These are phyloP conservation scores for Aquilaria malaccensis DNA, from an alignment of 345 rosid genomes.

Conservation along the genomic window DNA sequence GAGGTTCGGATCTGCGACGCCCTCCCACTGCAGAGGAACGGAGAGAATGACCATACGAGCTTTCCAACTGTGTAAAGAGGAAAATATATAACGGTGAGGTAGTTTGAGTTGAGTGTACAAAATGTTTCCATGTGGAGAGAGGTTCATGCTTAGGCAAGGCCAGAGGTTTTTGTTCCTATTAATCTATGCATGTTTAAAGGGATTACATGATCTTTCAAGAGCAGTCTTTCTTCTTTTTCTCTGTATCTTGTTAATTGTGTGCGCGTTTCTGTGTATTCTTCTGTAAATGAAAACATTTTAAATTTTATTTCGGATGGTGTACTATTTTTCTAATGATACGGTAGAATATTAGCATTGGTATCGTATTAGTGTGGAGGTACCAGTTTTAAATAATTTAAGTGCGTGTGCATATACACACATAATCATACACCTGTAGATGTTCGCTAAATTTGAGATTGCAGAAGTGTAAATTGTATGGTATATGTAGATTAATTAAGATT, in stretches of 20 bases:
- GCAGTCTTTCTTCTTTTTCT: constrained; percentile 17
- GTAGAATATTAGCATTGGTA: too few species aligned
- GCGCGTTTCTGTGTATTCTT: not conserved
- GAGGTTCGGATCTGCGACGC: constrained; percentile 31
- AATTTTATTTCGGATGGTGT: too few species aligned
- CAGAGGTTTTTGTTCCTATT: constrained; percentile 11
- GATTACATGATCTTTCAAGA: constrained; percentile 5
- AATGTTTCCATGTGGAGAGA: constrained; percentile 44
- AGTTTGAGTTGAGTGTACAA: constrained; percentile 47
- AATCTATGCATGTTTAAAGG: constrained; percentile 33
- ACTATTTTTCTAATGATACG: too few species aligned
- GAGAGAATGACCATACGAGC: constrained; percentile 20
- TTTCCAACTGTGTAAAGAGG: constrained; percentile 47
- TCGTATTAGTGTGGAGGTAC: too few species aligned
- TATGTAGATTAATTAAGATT: too few species aligned
- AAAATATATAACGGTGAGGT: constrained; percentile 37
- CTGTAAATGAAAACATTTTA: not conserved
- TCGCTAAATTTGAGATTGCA: too few species aligned
- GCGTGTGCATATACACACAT: too few species aligned
- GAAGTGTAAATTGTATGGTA: too few species aligned
- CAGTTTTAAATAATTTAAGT: too few species aligned
- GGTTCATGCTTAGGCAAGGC: constrained; percentile 43
- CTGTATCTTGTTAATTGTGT: too few species aligned
- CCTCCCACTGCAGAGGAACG: constrained; percentile 28
- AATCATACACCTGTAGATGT: too few species aligned